phyloP scores from a whole-genome alignment of 2,329 filamentous ascomycete species.

The Fusarium goolgardi region DNA sequence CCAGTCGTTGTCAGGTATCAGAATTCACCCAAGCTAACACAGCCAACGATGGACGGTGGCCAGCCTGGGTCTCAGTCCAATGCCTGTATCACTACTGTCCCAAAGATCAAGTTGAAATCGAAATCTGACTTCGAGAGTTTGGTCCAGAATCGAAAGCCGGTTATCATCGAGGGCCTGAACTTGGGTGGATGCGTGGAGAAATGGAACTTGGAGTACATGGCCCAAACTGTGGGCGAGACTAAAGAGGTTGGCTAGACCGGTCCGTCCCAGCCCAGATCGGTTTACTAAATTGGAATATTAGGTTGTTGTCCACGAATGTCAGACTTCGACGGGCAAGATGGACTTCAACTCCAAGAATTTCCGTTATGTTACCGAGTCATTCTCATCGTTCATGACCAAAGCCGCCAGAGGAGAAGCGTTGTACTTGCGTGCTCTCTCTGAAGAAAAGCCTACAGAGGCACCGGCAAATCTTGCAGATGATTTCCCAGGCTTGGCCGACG shows the following conservation, averaged over 20 bases:
- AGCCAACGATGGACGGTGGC: conserved; percentile 18
- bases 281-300: conserved; percentile 48
- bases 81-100: conserved; percentile 54
- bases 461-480: conserved; percentile 78
- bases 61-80: conserved; percentile 6
- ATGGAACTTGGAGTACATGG: conserved; percentile 78
- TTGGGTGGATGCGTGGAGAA: conserved; percentile 73
- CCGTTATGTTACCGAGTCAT: conserved; percentile 74
- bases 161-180: conserved; percentile 71
- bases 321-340: conserved; percentile 68
- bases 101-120: conserved; percentile 63
- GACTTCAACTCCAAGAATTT: conserved; percentile 89
- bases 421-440: conserved; percentile 83
- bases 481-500: conserved; percentile 74
- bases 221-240: conserved; percentile 68
- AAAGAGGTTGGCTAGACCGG: conserved; percentile 63
- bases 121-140: conserved; percentile 69
- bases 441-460: conserved; percentile 72
- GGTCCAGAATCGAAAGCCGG: conserved; percentile 65
- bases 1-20: conserved; percentile 34
- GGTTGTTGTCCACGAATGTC: conserved; percentile 80
- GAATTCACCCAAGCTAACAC: conserved; percentile 47
- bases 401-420: conserved; percentile 69
- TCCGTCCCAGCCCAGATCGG: background rate
- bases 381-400: conserved; percentile 73